Evolutionary conservation across 1,139 yeast species (phyloP).

Genomic region (Magnusiomyces ingens): DNA sequence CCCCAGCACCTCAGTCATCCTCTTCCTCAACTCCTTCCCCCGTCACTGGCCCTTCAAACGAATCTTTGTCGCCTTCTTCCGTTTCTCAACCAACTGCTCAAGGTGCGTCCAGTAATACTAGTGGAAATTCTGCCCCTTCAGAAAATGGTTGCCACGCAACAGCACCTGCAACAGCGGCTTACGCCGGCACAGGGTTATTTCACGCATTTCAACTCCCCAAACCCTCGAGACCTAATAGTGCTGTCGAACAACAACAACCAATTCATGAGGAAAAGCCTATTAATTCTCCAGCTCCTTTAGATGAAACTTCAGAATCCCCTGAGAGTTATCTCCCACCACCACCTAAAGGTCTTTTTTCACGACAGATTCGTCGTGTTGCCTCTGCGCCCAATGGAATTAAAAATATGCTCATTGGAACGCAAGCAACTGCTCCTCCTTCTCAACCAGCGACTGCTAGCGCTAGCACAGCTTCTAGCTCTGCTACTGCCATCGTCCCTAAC

Average conservation of each 20-base stretch:
- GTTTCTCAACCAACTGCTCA: no score
- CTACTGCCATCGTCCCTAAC: slow-evolving; percentile 6
- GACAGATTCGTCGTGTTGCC: slow-evolving; percentile 64
- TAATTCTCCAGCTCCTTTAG: slow-evolving; percentile 1
- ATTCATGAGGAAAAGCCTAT: not conserved
- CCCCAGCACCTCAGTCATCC: not conserved
- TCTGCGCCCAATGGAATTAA: slow-evolving; percentile 64
- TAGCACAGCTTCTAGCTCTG: slow-evolving; percentile 9
- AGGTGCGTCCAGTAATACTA: not conserved
- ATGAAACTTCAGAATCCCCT: slow-evolving; percentile 8
- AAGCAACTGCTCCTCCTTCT: slow-evolving; percentile 6
- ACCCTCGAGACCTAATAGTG: slow-evolving; percentile 6
- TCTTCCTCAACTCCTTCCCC: not conserved
- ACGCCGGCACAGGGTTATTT: slow-evolving; percentile 25
- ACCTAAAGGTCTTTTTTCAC: slow-evolving; percentile 39
- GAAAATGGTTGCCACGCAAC: slow-evolving; percentile 1
- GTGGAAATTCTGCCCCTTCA: not conserved
- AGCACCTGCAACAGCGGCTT: slow-evolving; percentile 2
- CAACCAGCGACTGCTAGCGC: not conserved
- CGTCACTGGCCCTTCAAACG: not conserved
- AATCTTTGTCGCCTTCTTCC: not conserved
- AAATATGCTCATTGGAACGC: slow-evolving; percentile 21
- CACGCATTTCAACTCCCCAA: slow-evolving; percentile 19
- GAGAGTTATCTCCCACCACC: slow-evolving; percentile 15
- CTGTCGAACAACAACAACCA: not conserved